Base-by-base conservation (phyloP, 805 yeast genomes). In the Zygosaccharomyces lentus region DNA sequence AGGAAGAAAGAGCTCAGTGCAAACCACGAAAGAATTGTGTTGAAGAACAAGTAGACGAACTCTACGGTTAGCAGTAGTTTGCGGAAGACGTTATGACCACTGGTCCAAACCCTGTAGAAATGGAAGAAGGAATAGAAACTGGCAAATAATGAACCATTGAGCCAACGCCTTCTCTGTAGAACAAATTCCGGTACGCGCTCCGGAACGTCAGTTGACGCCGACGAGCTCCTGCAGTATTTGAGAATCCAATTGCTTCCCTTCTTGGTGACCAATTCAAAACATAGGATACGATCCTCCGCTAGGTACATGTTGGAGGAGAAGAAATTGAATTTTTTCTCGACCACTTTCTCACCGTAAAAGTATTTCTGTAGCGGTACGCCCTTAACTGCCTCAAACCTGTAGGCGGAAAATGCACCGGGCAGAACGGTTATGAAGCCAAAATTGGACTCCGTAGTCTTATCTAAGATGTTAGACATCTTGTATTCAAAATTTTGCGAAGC, bases 401-500 rank as follows among this genome's bases (percentile, higher is more conserved):
- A 91, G 0, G 98, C 99, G 12, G 96, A 86, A 58, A 93, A 90
- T 0, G 98, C 98, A 58, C 98, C 98, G 0, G 98, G 98, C 44
- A 93, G 74, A 47, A 93, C 98, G 0, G 95, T 78, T 55, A 91
- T 90, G 62, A 88, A 91, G 0, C 99, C 99, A 68, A 93, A 91
- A 1, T 84, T 86, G 3, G 95, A 84, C 65, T 91, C 99, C 75
- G 89, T 84, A 0, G 99, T 97, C 66, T 93, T 91, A 70, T 93
- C 98, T 49, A 91, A 72, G 51, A 91, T 87, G 64, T 91, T 93
- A 4, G 96, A 88, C 72, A 89, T 90, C 66, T 93, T 93, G 66
- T 93, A 93, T 64, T 91, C 99, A 65, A 93, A 91, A 66, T 91
- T 91, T 65, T 93, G 98, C 0, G 97, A 95, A 2, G 98, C 96